Evolutionary conservation across 345 rosid species (phyloP).

Genomic region (Ricinus communis): DNA sequence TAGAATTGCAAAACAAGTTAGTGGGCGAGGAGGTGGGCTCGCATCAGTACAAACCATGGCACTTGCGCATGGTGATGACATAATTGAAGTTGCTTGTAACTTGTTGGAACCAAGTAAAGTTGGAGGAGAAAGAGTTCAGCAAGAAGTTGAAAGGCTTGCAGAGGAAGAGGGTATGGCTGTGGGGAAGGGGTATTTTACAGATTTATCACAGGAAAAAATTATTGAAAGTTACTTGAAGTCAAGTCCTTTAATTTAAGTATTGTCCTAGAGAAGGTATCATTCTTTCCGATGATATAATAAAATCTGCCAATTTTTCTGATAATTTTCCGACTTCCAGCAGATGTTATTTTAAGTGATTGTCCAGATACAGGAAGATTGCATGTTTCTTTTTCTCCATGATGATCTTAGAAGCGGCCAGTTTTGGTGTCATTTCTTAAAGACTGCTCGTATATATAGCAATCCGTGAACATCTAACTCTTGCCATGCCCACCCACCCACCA

Average conservation of each 20-base stretch:
- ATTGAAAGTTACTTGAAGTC: constrained; percentile 47
- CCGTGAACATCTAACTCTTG: background rate
- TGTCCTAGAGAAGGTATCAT: background rate
- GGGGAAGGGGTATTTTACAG: constrained; percentile 82
- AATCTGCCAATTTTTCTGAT: background rate
- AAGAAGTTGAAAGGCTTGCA: constrained; percentile 65
- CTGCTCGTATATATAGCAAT: background rate
- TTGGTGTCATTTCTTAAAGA: background rate
- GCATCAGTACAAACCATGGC: constrained; percentile 91
- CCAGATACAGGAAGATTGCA: background rate
- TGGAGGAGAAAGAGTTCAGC: constrained; percentile 73
- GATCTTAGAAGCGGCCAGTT: background rate
- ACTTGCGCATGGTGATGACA: constrained; percentile 56
- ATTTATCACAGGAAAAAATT: constrained; percentile 61
- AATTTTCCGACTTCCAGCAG: background rate
- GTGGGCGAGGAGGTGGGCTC: constrained; percentile 88
- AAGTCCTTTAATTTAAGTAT: constrained; percentile 20
- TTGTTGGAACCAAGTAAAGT: constrained; percentile 72
- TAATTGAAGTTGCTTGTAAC: constrained; percentile 86
- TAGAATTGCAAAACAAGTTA: constrained; percentile 59
- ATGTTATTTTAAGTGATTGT: background rate
- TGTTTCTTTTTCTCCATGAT: background rate
- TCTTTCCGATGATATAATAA: background rate
- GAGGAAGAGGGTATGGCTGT: constrained; percentile 52
- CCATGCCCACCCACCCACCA: no score